These are phyloP conservation scores for Logfia minima DNA, from an alignment of 129 eudicot species.

Conservation along the genomic window DNA sequence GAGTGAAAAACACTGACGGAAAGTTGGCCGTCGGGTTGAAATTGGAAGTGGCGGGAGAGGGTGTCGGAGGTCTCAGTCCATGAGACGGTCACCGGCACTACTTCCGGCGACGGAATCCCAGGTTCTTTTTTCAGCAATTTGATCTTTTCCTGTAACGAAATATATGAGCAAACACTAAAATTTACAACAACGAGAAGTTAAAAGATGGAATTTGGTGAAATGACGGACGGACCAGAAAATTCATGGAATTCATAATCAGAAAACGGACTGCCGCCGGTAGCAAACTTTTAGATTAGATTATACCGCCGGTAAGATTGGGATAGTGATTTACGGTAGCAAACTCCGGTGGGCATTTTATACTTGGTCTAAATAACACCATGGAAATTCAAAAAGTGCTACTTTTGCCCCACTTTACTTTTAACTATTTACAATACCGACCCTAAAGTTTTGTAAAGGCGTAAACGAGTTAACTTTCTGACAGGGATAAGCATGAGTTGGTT, in stretches of 20 bases:
- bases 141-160: constrained; percentile 40
- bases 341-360: constrained; percentile 24
- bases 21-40: constrained; percentile 55
- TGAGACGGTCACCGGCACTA: constrained; percentile 33
- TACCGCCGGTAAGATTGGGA: constrained; percentile 25
- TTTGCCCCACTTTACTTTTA: neutral
- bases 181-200: neutral
- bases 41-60: constrained; percentile 58
- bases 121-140: constrained; percentile 44
- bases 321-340: neutral
- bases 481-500: no score
- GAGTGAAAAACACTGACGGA: constrained; percentile 40
- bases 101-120: constrained; percentile 31
- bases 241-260: neutral
- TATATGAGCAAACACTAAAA: constrained; percentile 1
- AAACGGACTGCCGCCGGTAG: neutral
- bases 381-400: neutral
- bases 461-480: no score
- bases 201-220: neutral
- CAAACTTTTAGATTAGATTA: constrained; percentile 10
- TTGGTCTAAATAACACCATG: neutral
- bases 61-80: constrained; percentile 82
- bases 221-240: constrained; percentile 23
- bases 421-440: no score
- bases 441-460: no score